These are phyloP conservation scores for Pisolithus thermaeus DNA, from an alignment of 1,284 basidiomycete species.

Conservation along the genomic window DNA sequence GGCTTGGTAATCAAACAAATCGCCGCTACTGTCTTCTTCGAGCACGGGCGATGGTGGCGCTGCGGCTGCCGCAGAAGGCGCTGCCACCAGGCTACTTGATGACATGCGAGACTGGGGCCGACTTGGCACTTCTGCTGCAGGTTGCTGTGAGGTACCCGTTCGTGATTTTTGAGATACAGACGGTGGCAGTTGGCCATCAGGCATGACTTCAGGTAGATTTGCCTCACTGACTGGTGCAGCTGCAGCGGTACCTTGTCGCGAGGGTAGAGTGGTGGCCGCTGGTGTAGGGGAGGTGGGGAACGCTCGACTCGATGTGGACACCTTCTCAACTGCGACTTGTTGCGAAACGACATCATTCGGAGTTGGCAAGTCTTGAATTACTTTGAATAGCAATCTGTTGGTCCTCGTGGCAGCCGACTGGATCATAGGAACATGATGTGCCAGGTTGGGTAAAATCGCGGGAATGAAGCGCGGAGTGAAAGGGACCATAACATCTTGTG, in stretches of 20 bases:
- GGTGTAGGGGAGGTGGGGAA: conserved; percentile 49
- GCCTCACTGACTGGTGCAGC: conserved; percentile 35
- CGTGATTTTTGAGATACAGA: conserved; percentile 24
- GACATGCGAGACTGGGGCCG: conserved; percentile 55
- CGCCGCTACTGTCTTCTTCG: conserved; percentile 45
- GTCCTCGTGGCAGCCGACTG: conserved; percentile 83
- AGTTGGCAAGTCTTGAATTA: conserved; percentile 81
- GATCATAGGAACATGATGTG: conserved; percentile 87
- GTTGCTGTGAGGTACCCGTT: conserved; percentile 18
- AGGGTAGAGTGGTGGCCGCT: conserved; percentile 29
- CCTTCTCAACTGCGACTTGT: conserved; percentile 31
- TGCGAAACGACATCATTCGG: conserved; percentile 48
- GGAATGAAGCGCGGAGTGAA: conserved; percentile 92
- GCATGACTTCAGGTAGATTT: conserved; percentile 38
- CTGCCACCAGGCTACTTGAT: conserved; percentile 30
- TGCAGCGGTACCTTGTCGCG: conserved; percentile 42
- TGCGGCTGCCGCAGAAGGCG: conserved; percentile 18
- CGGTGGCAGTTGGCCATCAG: conserved; percentile 25
- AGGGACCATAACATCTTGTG: conserved; percentile 87
- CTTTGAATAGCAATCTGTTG: conserved; percentile 79
- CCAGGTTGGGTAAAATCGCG: conserved; percentile 90
- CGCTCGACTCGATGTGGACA: conserved; percentile 29
- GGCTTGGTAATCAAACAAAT: conserved; percentile 87
- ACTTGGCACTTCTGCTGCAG: conserved; percentile 29
- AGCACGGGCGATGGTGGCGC: conserved; percentile 25